These are phyloP conservation scores for Paramecium sexaurelia DNA, from an alignment of 73 alveolate genomes.

Conservation along the genomic window DNA sequence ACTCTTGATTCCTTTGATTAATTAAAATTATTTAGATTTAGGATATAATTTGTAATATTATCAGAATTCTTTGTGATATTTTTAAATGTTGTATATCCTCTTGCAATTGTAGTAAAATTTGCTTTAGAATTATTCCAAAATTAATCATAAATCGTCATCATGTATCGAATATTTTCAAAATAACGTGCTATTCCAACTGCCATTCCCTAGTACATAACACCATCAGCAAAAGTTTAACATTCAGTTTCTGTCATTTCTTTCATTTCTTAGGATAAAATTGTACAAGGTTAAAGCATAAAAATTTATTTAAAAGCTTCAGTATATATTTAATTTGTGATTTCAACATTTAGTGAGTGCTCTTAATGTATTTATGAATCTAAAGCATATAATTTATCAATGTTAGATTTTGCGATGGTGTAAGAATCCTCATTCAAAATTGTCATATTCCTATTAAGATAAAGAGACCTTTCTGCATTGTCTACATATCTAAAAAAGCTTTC, in stretches of 20 bases:
- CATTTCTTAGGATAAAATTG: background rate
- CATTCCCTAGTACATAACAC: slow-evolving; percentile 64
- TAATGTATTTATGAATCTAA: slow-evolving; percentile 62
- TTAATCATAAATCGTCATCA: slow-evolving; percentile 50
- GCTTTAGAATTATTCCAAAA: slow-evolving; percentile 32
- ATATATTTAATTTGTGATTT: slow-evolving; percentile 19
- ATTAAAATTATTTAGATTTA: slow-evolving; percentile 26
- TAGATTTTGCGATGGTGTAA: background rate
- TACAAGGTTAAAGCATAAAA: slow-evolving; percentile 62
- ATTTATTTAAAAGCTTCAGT: slow-evolving; percentile 48
- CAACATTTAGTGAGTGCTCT: slow-evolving; percentile 63
- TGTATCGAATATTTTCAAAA: slow-evolving; percentile 62
- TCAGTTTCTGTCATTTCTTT: slow-evolving; percentile 40
- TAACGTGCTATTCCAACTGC: slow-evolving; percentile 69
- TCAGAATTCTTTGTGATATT: background rate
- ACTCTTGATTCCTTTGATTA: slow-evolving; percentile 10
- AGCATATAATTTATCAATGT: slow-evolving; percentile 37
- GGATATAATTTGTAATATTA: background rate
- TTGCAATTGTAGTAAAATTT: slow-evolving; percentile 57
- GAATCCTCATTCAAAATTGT: slow-evolving; percentile 43
- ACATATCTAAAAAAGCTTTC: slow-evolving; percentile 54
- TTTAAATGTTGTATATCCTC: slow-evolving; percentile 56
- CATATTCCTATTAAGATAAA: slow-evolving; percentile 24
- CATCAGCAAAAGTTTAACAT: slow-evolving; percentile 65
- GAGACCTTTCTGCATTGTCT: slow-evolving; percentile 61